These are phyloP conservation scores for Melastoma malabathricum DNA, from an alignment of 345 rosid genomes.

Conservation along the genomic window DNA sequence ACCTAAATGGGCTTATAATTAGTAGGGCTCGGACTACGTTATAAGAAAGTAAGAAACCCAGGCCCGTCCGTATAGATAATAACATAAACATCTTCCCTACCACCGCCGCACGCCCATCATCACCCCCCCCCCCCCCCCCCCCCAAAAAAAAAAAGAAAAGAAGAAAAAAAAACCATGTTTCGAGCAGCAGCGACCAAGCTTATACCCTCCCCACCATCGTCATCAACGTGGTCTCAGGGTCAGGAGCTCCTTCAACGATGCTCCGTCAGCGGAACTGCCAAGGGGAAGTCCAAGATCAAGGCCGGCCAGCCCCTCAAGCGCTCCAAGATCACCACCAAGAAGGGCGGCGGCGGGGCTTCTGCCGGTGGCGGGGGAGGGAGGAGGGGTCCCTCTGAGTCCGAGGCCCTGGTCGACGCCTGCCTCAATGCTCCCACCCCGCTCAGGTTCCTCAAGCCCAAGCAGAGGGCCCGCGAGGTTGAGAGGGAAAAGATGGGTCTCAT, in stretches of 20 bases:
- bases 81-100: too few species aligned
- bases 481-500: constrained; percentile 63
- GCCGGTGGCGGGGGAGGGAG: constrained; percentile 17
- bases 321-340: constrained; percentile 37
- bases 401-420: constrained; percentile 46
- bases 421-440: constrained; percentile 69
- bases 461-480: constrained; percentile 51
- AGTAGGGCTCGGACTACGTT: too few species aligned
- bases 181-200: constrained; percentile 17
- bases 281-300: constrained; percentile 47
- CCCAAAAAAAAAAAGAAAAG: too few species aligned
- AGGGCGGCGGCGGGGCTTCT: constrained; percentile 11
- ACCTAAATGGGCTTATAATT: too few species aligned
- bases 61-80: too few species aligned
- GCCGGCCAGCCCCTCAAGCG: constrained; percentile 37
- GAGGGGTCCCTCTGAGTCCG: constrained; percentile 23
- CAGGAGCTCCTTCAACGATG: constrained; percentile 33
- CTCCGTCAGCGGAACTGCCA: constrained; percentile 50
- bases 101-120: too few species aligned
- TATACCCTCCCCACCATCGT: constrained; percentile 6
- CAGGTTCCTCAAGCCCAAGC: constrained; percentile 49
- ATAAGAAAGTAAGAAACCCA: too few species aligned
- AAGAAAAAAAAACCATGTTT: constrained; percentile 21
- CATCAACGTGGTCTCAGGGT: constrained; percentile 1
- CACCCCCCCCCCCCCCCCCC: too few species aligned